These are phyloP conservation scores for Colletotrichum tamarilloi DNA, from an alignment of 2,329 filamentous ascomycete genomes.

Conservation along the genomic window DNA sequence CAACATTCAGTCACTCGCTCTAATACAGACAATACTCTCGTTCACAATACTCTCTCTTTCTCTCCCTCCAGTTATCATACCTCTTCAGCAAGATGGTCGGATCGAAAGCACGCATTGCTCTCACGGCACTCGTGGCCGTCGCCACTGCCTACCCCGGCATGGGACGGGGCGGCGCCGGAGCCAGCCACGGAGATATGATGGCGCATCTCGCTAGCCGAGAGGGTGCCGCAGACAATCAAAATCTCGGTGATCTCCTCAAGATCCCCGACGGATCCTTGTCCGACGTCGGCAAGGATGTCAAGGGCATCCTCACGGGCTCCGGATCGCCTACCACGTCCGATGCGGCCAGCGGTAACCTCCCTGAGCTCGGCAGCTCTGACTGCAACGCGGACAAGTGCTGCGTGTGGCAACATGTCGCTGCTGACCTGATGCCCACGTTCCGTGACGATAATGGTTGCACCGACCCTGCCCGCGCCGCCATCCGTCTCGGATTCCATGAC, in stretches of 20 bases:
- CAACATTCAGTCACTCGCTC: constrained; percentile 1
- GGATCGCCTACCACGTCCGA: constrained; percentile 19
- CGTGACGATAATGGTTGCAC: constrained; percentile 52
- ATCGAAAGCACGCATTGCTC: constrained; percentile 7
- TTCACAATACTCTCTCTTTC: neutral
- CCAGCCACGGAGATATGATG: constrained; percentile 8
- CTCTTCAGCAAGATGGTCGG: neutral
- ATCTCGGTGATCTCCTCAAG: constrained; percentile 52
- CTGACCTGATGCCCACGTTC: constrained; percentile 51
- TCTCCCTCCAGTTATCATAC: too few relatives aligned
- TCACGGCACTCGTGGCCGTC: constrained; percentile 14
- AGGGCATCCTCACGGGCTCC: constrained; percentile 46
- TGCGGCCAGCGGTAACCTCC: constrained; percentile 37
- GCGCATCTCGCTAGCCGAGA: neutral
- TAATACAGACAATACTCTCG: neutral
- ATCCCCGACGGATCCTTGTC: constrained; percentile 45
- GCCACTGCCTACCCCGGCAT: constrained; percentile 38
- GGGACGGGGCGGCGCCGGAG: constrained; percentile 16
- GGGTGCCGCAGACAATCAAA: constrained; percentile 12
- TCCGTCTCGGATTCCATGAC: constrained; percentile 62
- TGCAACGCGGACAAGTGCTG: constrained; percentile 55
- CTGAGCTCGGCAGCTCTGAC: constrained; percentile 34
- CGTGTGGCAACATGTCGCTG: constrained; percentile 55
- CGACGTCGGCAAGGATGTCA: constrained; percentile 48
- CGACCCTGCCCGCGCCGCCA: constrained; percentile 53